phyloP scores from a whole-genome alignment of 495 filamentous ascomycete species.

The Aspergillus campestris region DNA sequence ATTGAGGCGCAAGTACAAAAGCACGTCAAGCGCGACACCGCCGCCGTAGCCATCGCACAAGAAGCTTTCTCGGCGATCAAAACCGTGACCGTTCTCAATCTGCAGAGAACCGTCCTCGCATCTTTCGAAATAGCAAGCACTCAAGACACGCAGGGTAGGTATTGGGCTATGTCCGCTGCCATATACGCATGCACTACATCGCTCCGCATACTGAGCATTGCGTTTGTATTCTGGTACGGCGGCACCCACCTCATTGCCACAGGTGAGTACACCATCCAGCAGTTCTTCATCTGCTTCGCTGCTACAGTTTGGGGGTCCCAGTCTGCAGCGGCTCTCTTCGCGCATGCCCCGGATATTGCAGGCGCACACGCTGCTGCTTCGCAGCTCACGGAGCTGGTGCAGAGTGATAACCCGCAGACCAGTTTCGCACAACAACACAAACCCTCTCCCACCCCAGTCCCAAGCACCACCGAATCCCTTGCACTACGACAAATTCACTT shows the following conservation, averaged over 20 bases:
- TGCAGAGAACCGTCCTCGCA: conserved; percentile 1
- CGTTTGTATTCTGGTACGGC: conserved; percentile 44
- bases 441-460: neutral
- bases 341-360: conserved; percentile 36
- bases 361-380: conserved; percentile 24
- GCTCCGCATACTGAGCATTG: conserved; percentile 25
- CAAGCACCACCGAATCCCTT: conserved; percentile 2
- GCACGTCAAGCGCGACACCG: neutral
- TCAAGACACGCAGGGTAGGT: neutral
- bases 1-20: neutral
- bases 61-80: conserved; percentile 4
- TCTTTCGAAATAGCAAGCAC: neutral
- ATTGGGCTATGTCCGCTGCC: conserved; percentile 1
- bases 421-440: neutral
- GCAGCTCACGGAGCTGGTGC: neutral
- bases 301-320: conserved; percentile 43
- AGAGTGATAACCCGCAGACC: neutral
- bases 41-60: conserved; percentile 2
- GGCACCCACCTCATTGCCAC: conserved; percentile 30
- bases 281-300: conserved; percentile 46
- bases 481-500: conserved; percentile 2
- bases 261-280: conserved; percentile 34
- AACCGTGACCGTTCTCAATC: conserved; percentile 2
- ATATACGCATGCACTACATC: conserved; percentile 2
- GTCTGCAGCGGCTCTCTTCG: conserved; percentile 36